These are phyloP conservation scores for Tolypocladium ophioglossoides DNA, from an alignment of 2,329 filamentous ascomycete species.

Conservation along the genomic window DNA sequence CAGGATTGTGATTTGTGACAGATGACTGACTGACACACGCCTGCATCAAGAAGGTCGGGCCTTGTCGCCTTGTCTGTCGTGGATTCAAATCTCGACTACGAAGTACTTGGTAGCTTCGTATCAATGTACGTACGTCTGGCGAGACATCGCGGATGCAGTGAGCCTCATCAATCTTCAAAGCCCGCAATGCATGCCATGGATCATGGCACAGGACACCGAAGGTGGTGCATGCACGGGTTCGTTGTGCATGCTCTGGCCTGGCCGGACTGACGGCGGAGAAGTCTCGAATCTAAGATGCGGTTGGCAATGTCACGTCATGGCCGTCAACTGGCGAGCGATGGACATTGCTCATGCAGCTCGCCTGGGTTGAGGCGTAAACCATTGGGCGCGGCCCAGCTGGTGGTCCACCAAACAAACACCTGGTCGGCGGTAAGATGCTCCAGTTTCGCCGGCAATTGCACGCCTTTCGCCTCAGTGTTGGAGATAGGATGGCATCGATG, in stretches of 20 bases:
- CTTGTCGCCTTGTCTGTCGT: too few relatives aligned
- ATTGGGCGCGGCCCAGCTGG: background rate
- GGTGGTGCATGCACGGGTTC: background rate
- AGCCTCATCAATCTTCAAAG: background rate
- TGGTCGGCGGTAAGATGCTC: background rate
- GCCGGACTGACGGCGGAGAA: background rate
- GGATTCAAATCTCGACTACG: background rate
- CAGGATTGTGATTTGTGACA: background rate
- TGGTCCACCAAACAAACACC: background rate
- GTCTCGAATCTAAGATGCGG: background rate
- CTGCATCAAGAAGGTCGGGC: background rate
- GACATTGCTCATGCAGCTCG: background rate
- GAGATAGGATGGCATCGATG: background rate
- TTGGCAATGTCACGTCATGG: background rate
- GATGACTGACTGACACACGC: background rate
- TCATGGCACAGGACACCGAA: background rate
- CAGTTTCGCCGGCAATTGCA: background rate
- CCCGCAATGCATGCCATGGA: background rate
- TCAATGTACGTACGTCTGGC: background rate
- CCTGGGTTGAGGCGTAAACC: background rate
- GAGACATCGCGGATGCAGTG: background rate
- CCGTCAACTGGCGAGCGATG: background rate
- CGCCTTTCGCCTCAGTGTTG: background rate
- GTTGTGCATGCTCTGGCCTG: background rate
- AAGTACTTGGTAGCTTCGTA: too few relatives aligned